Conservation (phyloP, 352 stramenopile genomes). For the Blastocystis sp. region DNA sequence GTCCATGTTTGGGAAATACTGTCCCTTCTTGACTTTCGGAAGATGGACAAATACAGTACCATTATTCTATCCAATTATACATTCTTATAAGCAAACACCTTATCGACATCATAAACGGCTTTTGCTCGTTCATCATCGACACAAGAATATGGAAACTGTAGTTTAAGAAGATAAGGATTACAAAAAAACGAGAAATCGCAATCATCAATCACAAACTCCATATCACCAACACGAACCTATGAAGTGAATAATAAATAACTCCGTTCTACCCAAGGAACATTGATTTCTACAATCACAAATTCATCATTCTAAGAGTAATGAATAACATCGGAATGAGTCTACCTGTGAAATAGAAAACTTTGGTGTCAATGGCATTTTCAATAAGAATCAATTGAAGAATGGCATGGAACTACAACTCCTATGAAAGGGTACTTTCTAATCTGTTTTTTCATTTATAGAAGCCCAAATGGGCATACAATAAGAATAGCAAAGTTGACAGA, state of each 20-base stretch:
- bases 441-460: background rate
- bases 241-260: background rate
- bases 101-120: slow-evolving; percentile 84
- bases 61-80: slow-evolving; percentile 75
- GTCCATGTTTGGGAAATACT: slow-evolving; percentile 86
- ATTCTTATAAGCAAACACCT: slow-evolving; percentile 72
- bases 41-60: slow-evolving; percentile 86
- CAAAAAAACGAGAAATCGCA: slow-evolving; percentile 88
- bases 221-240: slow-evolving; percentile 84
- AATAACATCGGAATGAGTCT: background rate
- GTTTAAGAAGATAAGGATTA: slow-evolving; percentile 93
- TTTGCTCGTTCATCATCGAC: slow-evolving; percentile 84
- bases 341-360: slow-evolving; percentile 67
- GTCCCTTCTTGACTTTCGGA: slow-evolving; percentile 81
- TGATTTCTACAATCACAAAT: slow-evolving; percentile 82
- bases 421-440: background rate
- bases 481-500: background rate
- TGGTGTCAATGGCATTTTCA: slow-evolving; percentile 57
- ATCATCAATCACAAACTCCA: slow-evolving; percentile 86
- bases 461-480: background rate
- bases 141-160: slow-evolving; percentile 83
- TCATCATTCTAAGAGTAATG: slow-evolving; percentile 73
- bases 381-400: background rate
- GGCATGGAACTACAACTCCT: slow-evolving; percentile 27
- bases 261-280: slow-evolving; percentile 74